Conservation (phyloP, 768 basidiomycete genomes). For the Suillus weaverae region DNA sequence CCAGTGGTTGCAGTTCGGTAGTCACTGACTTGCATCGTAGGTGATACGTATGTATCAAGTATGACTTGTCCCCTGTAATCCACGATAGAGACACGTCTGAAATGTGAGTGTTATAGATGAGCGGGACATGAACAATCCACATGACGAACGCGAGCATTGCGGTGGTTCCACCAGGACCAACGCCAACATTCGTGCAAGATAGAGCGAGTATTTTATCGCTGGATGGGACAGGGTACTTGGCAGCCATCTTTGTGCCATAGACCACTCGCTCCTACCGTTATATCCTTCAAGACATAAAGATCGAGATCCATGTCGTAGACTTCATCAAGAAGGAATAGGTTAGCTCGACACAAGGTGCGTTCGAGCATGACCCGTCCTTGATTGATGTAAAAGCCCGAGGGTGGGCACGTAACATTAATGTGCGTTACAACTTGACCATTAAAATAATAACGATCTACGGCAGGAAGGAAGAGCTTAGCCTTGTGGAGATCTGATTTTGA, state of each 20-base stretch:
- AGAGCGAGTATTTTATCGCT: slow-evolving; percentile 56
- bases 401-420: slow-evolving; percentile 6
- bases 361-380: slow-evolving; percentile 2
- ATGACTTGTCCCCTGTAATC: slow-evolving; percentile 58
- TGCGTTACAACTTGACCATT: not conserved
- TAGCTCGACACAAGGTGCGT: not conserved
- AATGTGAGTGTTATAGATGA: slow-evolving; percentile 8
- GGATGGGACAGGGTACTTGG: slow-evolving; percentile 33
- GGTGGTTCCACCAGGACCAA: slow-evolving; percentile 79
- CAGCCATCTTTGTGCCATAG: slow-evolving; percentile 27
- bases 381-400: slow-evolving; percentile 8
- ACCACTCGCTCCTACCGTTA: slow-evolving; percentile 18
- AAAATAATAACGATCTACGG: slow-evolving; percentile 3
- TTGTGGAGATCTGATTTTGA: slow-evolving; percentile 3
- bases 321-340: not conserved
- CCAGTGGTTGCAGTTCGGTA: slow-evolving; percentile 69
- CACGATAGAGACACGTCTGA: slow-evolving; percentile 54
- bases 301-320: not conserved
- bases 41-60: slow-evolving; percentile 65
- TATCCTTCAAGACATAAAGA: not conserved
- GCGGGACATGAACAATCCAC: slow-evolving; percentile 2
- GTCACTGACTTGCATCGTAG: slow-evolving; percentile 69
- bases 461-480: slow-evolving; percentile 4
- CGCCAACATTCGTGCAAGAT: slow-evolving; percentile 71
- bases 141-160: slow-evolving; percentile 75